phyloP scores from a whole-genome alignment of 108 stramenopile species.

The Conticribra weissflogii region DNA sequence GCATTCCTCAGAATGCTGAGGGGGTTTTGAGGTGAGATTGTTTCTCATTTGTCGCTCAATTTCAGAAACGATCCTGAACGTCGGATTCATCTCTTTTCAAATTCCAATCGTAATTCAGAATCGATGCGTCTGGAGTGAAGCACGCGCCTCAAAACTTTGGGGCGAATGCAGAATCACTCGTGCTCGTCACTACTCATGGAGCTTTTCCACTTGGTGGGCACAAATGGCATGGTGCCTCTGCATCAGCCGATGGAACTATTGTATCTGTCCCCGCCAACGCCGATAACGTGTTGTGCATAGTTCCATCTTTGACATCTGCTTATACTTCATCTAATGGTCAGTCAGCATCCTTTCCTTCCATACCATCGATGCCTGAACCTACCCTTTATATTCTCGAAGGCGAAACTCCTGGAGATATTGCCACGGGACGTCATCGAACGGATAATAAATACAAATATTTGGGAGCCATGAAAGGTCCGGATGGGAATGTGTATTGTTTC shows the following conservation, averaged over 20 bases:
- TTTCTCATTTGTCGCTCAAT: not conserved
- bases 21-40: conserved; percentile 32
- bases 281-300: conserved; percentile 72
- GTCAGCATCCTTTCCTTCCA: not conserved
- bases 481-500: conserved; percentile 82
- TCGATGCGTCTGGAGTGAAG: conserved; percentile 57
- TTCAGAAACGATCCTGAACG: too few relatives aligned
- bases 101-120: too few relatives aligned
- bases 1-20: conserved; percentile 75
- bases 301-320: conserved; percentile 41
- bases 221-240: conserved; percentile 90
- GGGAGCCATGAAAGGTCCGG: conserved; percentile 74
- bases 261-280: conserved; percentile 83
- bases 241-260: conserved; percentile 66
- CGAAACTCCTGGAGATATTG: conserved; percentile 31
- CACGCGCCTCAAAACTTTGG: not conserved
- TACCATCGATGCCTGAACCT: conserved; percentile 24
- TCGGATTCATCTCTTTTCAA: too few relatives aligned
- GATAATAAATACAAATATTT: conserved; percentile 91
- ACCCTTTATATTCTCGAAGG: conserved; percentile 38
- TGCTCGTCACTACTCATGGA: conserved; percentile 67
- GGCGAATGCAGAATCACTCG: conserved; percentile 23
- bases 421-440: conserved; percentile 75
- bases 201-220: conserved; percentile 59
- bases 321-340: conserved; percentile 16